Evolutionary conservation across 495 filamentous ascomycete genomes (phyloP), one percentile per base, ranked within the genome.

Genomic region (Penicillium paxilli): DNA sequence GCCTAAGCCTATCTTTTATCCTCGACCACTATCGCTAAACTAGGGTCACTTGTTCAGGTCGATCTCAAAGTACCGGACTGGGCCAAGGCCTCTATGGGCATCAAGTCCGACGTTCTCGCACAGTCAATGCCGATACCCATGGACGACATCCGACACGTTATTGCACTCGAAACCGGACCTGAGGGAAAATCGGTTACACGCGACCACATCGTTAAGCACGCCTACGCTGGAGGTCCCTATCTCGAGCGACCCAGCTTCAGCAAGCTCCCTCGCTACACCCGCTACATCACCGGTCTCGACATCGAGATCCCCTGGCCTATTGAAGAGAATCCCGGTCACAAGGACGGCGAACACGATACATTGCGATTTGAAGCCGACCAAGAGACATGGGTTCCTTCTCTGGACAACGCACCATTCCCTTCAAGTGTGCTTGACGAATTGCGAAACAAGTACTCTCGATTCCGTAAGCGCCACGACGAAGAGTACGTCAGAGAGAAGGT

Each of bases 401-500:
- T 97, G 11, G 72, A 89, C 2, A 67, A 76, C 11, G 78, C 88
- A 16, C 93, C 93, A n/a, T 88, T 97, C 78, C 91, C 94, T 22
- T 68, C 74, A 41, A 75, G 65, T 22, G 82, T 97, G 26, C 80
- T 98, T 57, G 89, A 97, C 67, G 93, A 98, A 77, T 77, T 97
- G 66, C 80, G 94, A 55, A 87, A 87, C 72, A 89, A 87, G 60
- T 97, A 87, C 82, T 86, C 82, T 54, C 84, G 81, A 55, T 96
- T 91, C 85, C 82, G 93, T 57, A 88, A 82, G 37, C 74, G 92
- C 21, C 92, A 96, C 68, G 88, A 92, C 32, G 72, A 75, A 64
- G 78, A 85, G 48, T 76, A 69, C 54, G 64, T 76, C 47, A 55
- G 83, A 71, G 71, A 81, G 72, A 80, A 80, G 55, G 74, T 82